These are phyloP conservation scores for Eucalyptus microcorys DNA, from an alignment of 345 rosid genomes.

Conservation along the genomic window DNA sequence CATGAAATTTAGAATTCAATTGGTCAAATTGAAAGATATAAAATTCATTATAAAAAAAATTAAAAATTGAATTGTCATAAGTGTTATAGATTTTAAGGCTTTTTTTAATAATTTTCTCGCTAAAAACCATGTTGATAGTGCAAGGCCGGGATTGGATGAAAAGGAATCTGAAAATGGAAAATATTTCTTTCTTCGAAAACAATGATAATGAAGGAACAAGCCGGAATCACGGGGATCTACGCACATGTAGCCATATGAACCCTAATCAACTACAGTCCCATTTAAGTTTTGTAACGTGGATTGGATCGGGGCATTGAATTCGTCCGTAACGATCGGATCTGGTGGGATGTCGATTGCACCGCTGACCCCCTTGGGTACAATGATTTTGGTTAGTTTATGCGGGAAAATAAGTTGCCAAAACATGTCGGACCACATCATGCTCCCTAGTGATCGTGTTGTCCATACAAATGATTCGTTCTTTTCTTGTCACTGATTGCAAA, in stretches of 20 bases:
- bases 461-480: not conserved
- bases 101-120: not conserved
- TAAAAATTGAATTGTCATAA: accelerated
- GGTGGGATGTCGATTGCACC: not conserved
- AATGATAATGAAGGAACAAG: not conserved
- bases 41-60: too few species aligned
- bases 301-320: not conserved
- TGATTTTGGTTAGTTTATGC: not conserved
- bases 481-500: not conserved
- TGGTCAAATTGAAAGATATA: accelerated
- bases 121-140: not conserved
- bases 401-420: not conserved
- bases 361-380: not conserved
- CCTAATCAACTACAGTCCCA: not conserved
- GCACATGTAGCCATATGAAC: not conserved
- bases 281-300: not conserved
- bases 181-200: not conserved
- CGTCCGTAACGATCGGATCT: not conserved
- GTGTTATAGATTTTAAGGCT: not conserved
- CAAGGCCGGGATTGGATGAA: not conserved
- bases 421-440: not conserved
- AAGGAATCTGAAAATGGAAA: not conserved
- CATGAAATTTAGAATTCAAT: not conserved
- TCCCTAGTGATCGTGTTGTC: not conserved
- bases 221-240: not conserved